These are phyloP conservation scores for Rhizopogon salebrosus DNA, from an alignment of 768 basidiomycete genomes.

Conservation along the genomic window DNA sequence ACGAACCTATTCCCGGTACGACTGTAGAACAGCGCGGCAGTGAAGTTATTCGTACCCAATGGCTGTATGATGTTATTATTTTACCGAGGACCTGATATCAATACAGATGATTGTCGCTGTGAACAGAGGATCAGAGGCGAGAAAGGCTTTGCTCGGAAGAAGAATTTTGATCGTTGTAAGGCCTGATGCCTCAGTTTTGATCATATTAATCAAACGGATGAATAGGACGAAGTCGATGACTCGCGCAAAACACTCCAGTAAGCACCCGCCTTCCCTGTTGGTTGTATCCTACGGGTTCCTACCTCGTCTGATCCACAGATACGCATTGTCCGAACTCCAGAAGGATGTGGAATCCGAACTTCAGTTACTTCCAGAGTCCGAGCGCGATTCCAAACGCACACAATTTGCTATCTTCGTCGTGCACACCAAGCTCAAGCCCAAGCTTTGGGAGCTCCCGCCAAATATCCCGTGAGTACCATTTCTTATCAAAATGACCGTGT, in stretches of 20 bases:
- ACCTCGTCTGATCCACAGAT: constrained; percentile 40
- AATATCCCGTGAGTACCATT: constrained; percentile 50
- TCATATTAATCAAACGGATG: constrained; percentile 10
- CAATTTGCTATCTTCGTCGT: constrained; percentile 92
- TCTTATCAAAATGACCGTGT: not conserved
- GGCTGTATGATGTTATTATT: constrained; percentile 60
- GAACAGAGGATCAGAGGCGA: constrained; percentile 56
- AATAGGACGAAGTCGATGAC: constrained; percentile 84
- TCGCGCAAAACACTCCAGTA: constrained; percentile 85
- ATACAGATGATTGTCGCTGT: not conserved
- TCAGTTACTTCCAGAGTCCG: constrained; percentile 57
- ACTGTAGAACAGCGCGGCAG: constrained; percentile 69
- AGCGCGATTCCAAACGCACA: constrained; percentile 71
- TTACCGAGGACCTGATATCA: constrained; percentile 2
- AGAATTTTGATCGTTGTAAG: constrained; percentile 78
- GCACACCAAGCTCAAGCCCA: constrained; percentile 88
- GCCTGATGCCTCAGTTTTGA: constrained; percentile 10
- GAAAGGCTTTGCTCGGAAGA: constrained; percentile 74
- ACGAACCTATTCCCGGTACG: constrained; percentile 80
- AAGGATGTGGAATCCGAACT: constrained; percentile 82
- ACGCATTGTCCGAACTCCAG: constrained; percentile 84
- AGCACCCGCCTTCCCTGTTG: constrained; percentile 19
- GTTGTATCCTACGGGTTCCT: too few relatives aligned
- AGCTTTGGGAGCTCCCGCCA: constrained; percentile 68
- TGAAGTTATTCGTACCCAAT: constrained; percentile 92